Evolutionary conservation across 2,329 filamentous ascomycete species (phyloP).

Genomic region (Microdochium nivale): DNA sequence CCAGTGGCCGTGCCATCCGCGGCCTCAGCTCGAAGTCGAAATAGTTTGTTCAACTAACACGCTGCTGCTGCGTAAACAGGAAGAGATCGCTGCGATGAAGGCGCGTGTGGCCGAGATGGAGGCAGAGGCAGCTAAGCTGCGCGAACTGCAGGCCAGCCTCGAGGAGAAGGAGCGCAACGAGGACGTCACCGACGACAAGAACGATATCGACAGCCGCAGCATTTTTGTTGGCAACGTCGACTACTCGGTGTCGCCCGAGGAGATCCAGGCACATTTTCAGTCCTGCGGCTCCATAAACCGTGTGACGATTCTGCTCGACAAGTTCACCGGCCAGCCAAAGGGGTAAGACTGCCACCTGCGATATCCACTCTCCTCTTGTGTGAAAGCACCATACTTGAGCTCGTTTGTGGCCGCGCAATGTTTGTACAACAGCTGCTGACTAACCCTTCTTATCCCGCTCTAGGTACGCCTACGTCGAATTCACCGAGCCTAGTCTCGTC

Average conservation of each 20-base stretch:
- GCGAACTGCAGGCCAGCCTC: conserved; percentile 78
- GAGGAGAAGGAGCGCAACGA: conserved; percentile 81
- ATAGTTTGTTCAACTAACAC: conserved; percentile 12
- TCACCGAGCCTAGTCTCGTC: conserved; percentile 86
- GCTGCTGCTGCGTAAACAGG: conserved; percentile 25
- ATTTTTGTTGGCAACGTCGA: conserved; percentile 99
- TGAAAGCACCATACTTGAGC: not conserved
- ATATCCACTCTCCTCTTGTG: not conserved
- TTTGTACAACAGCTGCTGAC: not conserved
- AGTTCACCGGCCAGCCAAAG: conserved; percentile 98
- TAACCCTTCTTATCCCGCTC: not conserved
- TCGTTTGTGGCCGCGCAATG: not conserved
- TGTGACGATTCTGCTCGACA: conserved; percentile 94
- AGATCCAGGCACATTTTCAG: conserved; percentile 97
- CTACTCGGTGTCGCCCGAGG: conserved; percentile 92
- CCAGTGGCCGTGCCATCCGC: not conserved
- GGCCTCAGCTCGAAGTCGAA: conserved; percentile 5
- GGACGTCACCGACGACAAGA: conserved; percentile 82
- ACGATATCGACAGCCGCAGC: conserved; percentile 89
- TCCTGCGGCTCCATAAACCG: conserved; percentile 96
- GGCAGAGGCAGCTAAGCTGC: conserved; percentile 76
- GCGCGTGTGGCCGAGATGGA: conserved; percentile 82
- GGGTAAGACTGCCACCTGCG: conserved; percentile 57
- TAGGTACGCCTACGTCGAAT: conserved; percentile 92
- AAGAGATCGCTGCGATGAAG: conserved; percentile 87